Evolutionary conservation across 768 basidiomycete species (phyloP).

Genomic region (Suillus fuscotomentosus): DNA sequence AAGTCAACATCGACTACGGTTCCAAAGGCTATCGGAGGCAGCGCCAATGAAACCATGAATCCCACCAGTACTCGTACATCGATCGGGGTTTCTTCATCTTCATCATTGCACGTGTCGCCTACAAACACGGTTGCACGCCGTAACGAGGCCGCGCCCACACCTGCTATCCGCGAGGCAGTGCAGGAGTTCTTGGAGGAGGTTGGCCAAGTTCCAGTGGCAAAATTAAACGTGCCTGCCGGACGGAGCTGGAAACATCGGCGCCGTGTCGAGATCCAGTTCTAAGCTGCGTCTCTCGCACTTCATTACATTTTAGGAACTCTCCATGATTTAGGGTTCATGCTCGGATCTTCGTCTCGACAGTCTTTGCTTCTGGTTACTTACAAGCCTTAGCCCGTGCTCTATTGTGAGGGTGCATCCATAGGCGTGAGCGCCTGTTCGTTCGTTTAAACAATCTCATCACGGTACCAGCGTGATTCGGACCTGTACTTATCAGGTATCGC

Average conservation of each 20-base stretch:
- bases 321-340: conserved; percentile 3
- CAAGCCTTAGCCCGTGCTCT: background rate
- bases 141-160: conserved; percentile 17
- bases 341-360: background rate
- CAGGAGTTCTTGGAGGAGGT: conserved; percentile 9
- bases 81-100: conserved; percentile 11
- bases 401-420: conserved; percentile 21
- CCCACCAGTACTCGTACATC: conserved; percentile 18
- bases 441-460: conserved; percentile 25
- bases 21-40: conserved; percentile 67
- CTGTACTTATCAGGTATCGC: conserved; percentile 26
- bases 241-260: conserved; percentile 15
- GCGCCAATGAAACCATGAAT: conserved; percentile 41
- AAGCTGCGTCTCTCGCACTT: background rate
- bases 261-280: conserved; percentile 13
- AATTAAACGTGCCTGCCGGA: background rate
- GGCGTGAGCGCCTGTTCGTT: conserved; percentile 27
- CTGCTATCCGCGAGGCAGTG: background rate
- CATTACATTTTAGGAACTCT: background rate
- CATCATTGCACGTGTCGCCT: conserved; percentile 49
- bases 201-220: background rate
- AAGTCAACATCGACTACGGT: conserved; percentile 44
- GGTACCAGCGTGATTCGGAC: conserved; percentile 13
- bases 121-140: conserved; percentile 58
- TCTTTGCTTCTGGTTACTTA: background rate